phyloP scores from a whole-genome alignment of 768 basidiomycete genomes.

The Boletus barrowsii region DNA sequence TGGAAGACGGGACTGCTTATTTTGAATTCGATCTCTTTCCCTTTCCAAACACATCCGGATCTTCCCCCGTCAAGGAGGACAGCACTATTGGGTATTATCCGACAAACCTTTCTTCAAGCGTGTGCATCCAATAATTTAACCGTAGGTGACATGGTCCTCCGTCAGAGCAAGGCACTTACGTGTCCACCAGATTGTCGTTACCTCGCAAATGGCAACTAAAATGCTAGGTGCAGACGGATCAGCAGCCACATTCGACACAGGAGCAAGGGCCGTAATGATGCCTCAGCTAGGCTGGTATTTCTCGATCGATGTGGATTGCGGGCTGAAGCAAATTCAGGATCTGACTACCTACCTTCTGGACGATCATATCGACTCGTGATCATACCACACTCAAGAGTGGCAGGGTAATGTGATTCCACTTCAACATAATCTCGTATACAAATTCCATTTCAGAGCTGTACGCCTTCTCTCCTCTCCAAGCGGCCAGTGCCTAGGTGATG shows the following conservation, averaged over 20 bases:
- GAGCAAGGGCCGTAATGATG: constrained; percentile 59
- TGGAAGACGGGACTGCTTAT: constrained; percentile 54
- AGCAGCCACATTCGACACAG: constrained; percentile 62
- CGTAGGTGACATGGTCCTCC: constrained; percentile 32
- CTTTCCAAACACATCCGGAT: constrained; percentile 51
- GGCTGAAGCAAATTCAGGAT: constrained; percentile 23
- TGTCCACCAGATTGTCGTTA: constrained; percentile 46
- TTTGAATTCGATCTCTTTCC: constrained; percentile 64
- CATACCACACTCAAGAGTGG: constrained; percentile 37
- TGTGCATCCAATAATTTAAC: constrained; percentile 48
- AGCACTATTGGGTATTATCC: constrained; percentile 48
- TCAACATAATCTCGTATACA: constrained; percentile 5
- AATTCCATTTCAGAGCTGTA: constrained; percentile 32
- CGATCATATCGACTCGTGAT: constrained; percentile 44
- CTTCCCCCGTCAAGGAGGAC: constrained; percentile 39
- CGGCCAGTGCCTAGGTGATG: constrained; percentile 11
- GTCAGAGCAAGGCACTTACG: constrained; percentile 6
- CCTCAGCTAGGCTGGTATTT: constrained; percentile 56
- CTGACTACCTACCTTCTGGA: constrained; percentile 41
- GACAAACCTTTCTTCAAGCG: constrained; percentile 49
- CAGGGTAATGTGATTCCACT: constrained; percentile 37
- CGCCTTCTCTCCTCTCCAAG: constrained; percentile 40
- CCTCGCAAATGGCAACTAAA: constrained; percentile 70
- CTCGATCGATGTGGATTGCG: constrained; percentile 4
- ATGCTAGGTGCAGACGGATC: constrained; percentile 62